phyloP scores from a whole-genome alignment of 768 basidiomycete species.

The Strobilomyces echinocephalus region DNA sequence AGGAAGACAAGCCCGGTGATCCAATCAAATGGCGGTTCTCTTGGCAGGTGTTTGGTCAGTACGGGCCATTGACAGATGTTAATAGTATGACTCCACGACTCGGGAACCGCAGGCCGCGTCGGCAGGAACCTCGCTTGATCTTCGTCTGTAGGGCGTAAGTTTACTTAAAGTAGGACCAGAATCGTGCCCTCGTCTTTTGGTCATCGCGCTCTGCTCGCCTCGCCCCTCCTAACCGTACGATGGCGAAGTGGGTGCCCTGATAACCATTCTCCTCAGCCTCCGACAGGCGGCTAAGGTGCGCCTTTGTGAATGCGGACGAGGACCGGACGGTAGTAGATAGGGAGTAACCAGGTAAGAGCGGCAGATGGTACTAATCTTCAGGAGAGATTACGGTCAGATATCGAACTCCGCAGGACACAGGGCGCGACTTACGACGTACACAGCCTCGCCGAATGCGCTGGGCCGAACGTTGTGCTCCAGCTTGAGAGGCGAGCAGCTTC shows the following conservation, averaged over 20 bases:
- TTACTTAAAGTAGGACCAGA: no score
- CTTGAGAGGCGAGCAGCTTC: constrained; percentile 77
- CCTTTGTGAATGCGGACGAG: constrained; percentile 57
- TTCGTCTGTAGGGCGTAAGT: no score
- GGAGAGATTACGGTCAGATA: not conserved
- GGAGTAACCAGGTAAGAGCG: constrained; percentile 87
- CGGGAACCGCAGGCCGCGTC: no score
- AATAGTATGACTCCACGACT: no score
- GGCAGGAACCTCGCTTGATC: no score
- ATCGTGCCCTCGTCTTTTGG: no score
- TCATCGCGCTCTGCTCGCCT: no score
- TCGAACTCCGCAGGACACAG: not conserved
- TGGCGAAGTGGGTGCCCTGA: constrained; percentile 75
- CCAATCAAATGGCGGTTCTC: no score
- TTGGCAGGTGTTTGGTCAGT: no score
- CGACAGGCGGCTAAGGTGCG: constrained; percentile 64
- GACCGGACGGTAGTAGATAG: constrained; percentile 83
- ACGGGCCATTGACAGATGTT: no score
- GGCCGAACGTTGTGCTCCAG: constrained; percentile 88
- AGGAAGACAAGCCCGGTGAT: no score
- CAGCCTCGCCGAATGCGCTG: constrained; percentile 86
- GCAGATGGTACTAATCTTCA: constrained; percentile 86
- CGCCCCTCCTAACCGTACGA: no score
- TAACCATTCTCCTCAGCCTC: constrained; percentile 91
- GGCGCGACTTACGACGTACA: constrained; percentile 69